Evolutionary conservation across 768 basidiomycete genomes (phyloP).

Genomic region (Kondoa subrosea): DNA sequence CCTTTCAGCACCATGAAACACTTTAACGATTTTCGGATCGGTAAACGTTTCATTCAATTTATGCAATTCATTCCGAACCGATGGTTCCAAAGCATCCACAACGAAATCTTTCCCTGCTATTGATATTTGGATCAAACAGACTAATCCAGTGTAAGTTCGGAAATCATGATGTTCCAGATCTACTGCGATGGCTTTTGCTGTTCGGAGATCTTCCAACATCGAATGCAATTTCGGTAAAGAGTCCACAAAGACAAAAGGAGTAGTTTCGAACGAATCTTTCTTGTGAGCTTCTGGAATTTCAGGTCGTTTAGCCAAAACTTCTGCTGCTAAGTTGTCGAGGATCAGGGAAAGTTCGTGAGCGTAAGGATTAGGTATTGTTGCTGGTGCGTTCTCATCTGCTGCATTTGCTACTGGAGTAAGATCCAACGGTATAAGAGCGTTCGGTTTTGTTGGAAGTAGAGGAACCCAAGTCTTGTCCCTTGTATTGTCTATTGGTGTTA

Average conservation of each 20-base stretch:
- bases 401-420: constrained; percentile 33
- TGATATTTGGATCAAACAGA: constrained; percentile 69
- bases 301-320: constrained; percentile 42
- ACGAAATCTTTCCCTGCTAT: constrained; percentile 71
- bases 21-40: constrained; percentile 70
- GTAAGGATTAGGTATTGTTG: constrained; percentile 46
- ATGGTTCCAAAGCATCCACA: constrained; percentile 52
- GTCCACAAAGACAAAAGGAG: constrained; percentile 55
- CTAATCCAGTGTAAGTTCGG: constrained; percentile 65
- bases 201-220: constrained; percentile 50
- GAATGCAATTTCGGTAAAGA: constrained; percentile 41
- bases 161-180: constrained; percentile 90
- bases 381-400: constrained; percentile 30
- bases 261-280: constrained; percentile 42
- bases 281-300: constrained; percentile 33
- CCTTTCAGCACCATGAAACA: constrained; percentile 82
- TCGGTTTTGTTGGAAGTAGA: constrained; percentile 54
- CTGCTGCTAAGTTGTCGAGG: constrained; percentile 43
- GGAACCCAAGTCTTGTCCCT: constrained; percentile 50
- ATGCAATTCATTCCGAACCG: constrained; percentile 54
- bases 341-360: constrained; percentile 65
- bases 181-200: constrained; percentile 57
- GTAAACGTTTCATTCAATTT: constrained; percentile 68
- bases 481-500: constrained; percentile 42
- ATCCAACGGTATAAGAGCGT: constrained; percentile 68